Base-by-base conservation (phyloP, 768 basidiomycete species). In the Kwoniella dendrophila region DNA sequence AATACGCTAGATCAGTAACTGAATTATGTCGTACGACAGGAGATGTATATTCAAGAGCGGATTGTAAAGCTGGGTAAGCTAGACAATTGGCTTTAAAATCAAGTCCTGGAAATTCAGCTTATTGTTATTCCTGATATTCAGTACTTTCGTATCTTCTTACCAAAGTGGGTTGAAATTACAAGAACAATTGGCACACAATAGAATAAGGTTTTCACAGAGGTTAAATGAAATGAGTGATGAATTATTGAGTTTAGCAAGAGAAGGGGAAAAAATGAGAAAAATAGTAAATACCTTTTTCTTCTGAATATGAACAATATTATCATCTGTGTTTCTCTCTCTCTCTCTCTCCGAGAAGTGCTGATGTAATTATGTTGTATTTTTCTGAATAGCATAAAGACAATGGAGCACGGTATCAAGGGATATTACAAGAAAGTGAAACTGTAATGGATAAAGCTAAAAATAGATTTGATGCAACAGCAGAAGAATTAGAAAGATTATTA, bases 201-300 rank as follows among this genome's bases (percentile, higher is more conserved):
- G 92, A 55, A 79, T 93, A 34, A 85, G 87, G 45, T 96, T 97
- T 72, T 85, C 92, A 0, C 85, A 88, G 62, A 86, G 92, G 43
- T 82, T 99, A 43, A 89, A 88, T 74, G 96, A 99, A 79, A 98
- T 97, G 92, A 88, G 89, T 73, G 93, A 97, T n/a, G 96, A 99
- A 73, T 83, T 99, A 27, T 81, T 84, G 18, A 88, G 84, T 10
- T 81, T 98, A 4, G 85, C 87, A 0, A 91, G 91, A 70, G 94
- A 98, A 78, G 91, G 96, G 0, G 96, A 99, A 68, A 93, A 92
- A 82, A 89, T 89, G 76, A 83, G 95, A 55, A 98, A 98, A 80
- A 84, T 87, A 81, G 92, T 90, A 34, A 59, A 74, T 49, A 6
- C n/a, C 24, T n/a, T 38, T 52, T 27, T 24, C 4, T 7, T n/a